Evolutionary conservation across 163 green algal genomes (phyloP), one percentile per base, ranked within the genome.

Genomic region (Scenedesmus sp.): DNA sequence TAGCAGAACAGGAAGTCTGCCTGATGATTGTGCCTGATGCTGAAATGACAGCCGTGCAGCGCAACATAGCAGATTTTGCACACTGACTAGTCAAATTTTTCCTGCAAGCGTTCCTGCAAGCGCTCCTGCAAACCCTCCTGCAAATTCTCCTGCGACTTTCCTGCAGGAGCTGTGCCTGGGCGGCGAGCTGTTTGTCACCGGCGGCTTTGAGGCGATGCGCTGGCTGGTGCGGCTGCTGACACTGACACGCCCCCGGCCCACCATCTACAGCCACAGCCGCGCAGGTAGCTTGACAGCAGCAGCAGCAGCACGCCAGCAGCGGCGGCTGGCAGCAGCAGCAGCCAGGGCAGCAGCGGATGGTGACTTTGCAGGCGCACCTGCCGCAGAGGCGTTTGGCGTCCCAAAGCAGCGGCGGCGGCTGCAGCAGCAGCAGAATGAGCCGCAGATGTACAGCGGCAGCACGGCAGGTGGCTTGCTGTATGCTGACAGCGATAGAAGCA

Each of bases 141-240:
- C 70, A 34, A 26, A 26, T 26, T 3, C 54, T 87, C 2, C 26
- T 92, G 56, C 56, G 7, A 26, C 16, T 3, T 4, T 87, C 2
- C 26, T 92, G 56, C 56, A 92, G 85, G 90, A 93, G 56, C 70
- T 93, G n/a, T 54, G 85, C 23, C 85, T 93, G 52, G 52, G 26
- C 5, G 23, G 5, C 5, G 90, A 93, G 90, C 60, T 93, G 52
- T 83, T 23, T n/a, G 86, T 93, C 66, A 93, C 90, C 16, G 79
- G 34, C 9, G 77, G 34, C 0, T 93, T 93, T 34, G 90, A 91
- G 2, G 85, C 77, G 0, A 34, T 83, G 16, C 73, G 90, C 1
- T 88, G 62, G 85, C 26, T 90, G 26, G 85, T 93, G 46, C 86
- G 90, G 0, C 3, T 59, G n/a, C 20, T 67, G 0, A 92, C 90